Base-by-base conservation (phyloP, 2,329 filamentous ascomycete species). In the Elsinoe fawcettii region DNA sequence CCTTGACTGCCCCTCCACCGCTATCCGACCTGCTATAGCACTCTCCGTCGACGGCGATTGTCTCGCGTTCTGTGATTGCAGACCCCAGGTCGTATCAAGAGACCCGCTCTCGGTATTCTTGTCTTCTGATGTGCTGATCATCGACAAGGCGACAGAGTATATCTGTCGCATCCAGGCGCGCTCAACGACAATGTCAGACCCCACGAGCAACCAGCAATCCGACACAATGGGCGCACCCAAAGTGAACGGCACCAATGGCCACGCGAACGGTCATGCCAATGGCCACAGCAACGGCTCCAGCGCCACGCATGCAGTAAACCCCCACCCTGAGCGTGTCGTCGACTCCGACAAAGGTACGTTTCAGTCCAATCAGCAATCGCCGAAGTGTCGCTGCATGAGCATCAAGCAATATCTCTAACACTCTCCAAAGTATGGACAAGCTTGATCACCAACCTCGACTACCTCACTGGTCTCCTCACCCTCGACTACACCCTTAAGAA, bases 401-500 rank as follows among this genome's bases (percentile, higher is more conserved):
- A 16, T 55, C 14, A 44, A 20, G 34, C 34, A 25, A 20, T 5
- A 32, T n/a, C 9, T 25, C 36, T 41, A 20, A 55, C 49, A 20
- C 8, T 37, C 2, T 6, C 16, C 25, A 57, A n/a, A n/a, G 89
- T 93, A 69, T 96, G 89, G 89, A 89, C 88, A 25, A 88, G 85
- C 9, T 79, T 95, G 63, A 90, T 96, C 69, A 95, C 90, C 59
- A 95, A 93, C 73, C 83, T 82, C 51, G 78, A 80, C 65, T 95
- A 95, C 72, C 83, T 95, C 60, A 80, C 87, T 5, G 90, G 90
- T 47, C 84, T 95, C 53, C 78, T 95, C 56, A 90, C 88, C 1
- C 85, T 96, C 60, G 80, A 90, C 68, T 82, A 87, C 73, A 88
- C 87, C 44, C 82, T 95, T 64, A 84, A 83, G 66, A 77, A 78